Conservation (phyloP, 2,329 filamentous ascomycete species). For the Aquanectria penicillioides region DNA sequence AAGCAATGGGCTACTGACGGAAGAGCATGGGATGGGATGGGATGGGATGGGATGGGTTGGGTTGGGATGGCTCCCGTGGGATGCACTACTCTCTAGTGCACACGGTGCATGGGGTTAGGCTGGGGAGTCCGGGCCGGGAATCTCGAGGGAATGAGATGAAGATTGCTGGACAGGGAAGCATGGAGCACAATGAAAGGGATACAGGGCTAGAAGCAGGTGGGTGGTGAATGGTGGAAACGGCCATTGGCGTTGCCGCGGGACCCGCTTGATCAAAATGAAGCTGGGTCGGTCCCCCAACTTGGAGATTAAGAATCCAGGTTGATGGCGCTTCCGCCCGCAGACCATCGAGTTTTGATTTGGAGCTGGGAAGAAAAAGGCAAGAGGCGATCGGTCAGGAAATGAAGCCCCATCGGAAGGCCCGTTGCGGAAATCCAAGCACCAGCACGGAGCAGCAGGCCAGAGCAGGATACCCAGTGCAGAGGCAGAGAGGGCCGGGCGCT, state of each 20-base stretch:
- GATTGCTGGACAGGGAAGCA: conserved; percentile 22
- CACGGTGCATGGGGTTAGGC: conserved; percentile 27
- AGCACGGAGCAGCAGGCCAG: no score
- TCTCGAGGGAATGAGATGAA: conserved; percentile 33
- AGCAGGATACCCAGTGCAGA: no score
- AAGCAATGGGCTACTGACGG: no score
- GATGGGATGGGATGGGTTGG: conserved; percentile 7
- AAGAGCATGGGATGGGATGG: conserved; percentile 4
- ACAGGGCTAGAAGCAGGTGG: conserved; percentile 30
- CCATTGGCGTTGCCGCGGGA: conserved; percentile 29
- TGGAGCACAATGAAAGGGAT: conserved; percentile 20
- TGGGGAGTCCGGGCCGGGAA: conserved; percentile 32
- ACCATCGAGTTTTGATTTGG: conserved; percentile 29
- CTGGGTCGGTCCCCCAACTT: conserved; percentile 30
- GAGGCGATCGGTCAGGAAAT: conserved; percentile 28
- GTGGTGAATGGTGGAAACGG: conserved; percentile 32
- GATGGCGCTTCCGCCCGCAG: conserved; percentile 23
- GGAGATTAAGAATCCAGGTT: conserved; percentile 35
- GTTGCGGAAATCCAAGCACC: conserved; percentile 6
- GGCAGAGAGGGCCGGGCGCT: not conserved
- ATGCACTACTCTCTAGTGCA: conserved; percentile 17
- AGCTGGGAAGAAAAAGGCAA: not conserved
- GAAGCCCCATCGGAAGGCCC: conserved; percentile 28
- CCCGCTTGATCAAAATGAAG: conserved; percentile 39
- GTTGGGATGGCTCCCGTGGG: conserved; percentile 10